A percentile compares a stretch with the other conserved stretches of the same genome.
Conservation (phyloP, 78 protist species). For the Isochrysis galbana region DNA sequence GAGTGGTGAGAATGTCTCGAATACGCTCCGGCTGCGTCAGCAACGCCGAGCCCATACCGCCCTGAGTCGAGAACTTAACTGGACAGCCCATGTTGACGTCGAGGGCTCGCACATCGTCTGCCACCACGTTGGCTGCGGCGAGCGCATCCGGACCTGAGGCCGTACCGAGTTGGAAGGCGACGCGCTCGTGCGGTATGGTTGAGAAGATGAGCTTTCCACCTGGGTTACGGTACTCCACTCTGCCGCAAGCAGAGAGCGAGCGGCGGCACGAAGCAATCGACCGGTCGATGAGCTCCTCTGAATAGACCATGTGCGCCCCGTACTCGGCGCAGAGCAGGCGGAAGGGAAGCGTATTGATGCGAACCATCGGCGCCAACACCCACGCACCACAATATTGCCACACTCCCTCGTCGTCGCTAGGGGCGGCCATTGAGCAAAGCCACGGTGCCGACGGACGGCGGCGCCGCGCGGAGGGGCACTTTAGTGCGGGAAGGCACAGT, state of each 20-base stretch:
- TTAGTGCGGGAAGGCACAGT: no score
- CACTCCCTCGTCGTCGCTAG: no score
- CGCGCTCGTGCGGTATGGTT: not conserved
- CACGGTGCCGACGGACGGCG: no score
- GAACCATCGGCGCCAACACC: conserved; percentile 81
- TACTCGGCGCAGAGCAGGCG: conserved; percentile 63
- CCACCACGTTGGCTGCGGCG: conserved; percentile 27
- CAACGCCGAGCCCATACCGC: conserved; percentile 48
- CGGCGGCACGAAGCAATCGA: not conserved
- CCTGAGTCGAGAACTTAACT: conserved; percentile 39
- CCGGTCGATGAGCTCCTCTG: conserved; percentile 57
- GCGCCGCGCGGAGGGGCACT: no score
- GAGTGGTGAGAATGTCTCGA: conserved; percentile 14
- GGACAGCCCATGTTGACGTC: conserved; percentile 82
- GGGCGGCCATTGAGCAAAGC: no score
- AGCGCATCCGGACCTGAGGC: conserved; percentile 16
- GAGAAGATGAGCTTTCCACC: not conserved
- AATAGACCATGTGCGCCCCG: conserved; percentile 74
- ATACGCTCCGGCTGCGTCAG: not conserved
- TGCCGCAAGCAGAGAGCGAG: not conserved
- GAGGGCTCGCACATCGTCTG: conserved; percentile 64
- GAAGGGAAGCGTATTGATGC: conserved; percentile 61
- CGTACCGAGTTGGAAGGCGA: conserved; percentile 54
- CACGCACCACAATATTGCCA: not conserved
- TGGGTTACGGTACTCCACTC: not conserved